Evolutionary conservation across 192 early-diverging fungal genomes (phyloP), one percentile per base, ranked within the genome.

Genomic region (Radiomyces spectabilis): DNA sequence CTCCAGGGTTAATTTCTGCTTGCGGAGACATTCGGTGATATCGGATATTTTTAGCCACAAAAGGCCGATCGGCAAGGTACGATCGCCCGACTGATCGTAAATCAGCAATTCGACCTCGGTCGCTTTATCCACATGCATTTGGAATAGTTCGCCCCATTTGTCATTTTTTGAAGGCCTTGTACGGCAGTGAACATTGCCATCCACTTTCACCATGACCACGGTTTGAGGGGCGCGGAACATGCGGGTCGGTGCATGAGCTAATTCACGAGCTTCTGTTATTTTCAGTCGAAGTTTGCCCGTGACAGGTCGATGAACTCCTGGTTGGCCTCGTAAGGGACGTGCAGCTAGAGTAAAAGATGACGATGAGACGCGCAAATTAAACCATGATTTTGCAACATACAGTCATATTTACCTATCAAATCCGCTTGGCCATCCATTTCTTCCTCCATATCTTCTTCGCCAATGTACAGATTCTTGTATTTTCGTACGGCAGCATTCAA

Each of bases 31-130:
- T 57, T 95, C 91, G 39, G 88, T 85, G 42, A 99, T 81, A 61
- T 98, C 96, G 0, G 85, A 85, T 27, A 97, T 77, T 52, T 93
- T 93, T 54, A 97, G 84, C 96, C 96, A 99, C 59, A 89, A 57
- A 45, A 95, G 55, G 4, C 89, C 90, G 48, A 95, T 75, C 39
- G 94, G 76, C n/a, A 80, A 73, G 15, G 40, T 51, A 2, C 48
- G 29, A 21, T 59, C 47, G 10, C 57, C 57, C 1, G 57, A 55
- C 60, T 78, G 73, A 64, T 99, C 96, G 63, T 87, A 89, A 18
- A 97, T 70, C 10, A 88, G 79, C 27, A 99, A 68, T 62, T 99
- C 96, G 5, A 96, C 75, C 59, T 99, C 96, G 16, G 85, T 84
- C 1, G 86, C 89, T 65, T 87, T 88, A 57, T 95, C 91, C 27